These are phyloP conservation scores for Kernera saxatilis DNA, from an alignment of 345 rosid genomes.

Conservation along the genomic window DNA sequence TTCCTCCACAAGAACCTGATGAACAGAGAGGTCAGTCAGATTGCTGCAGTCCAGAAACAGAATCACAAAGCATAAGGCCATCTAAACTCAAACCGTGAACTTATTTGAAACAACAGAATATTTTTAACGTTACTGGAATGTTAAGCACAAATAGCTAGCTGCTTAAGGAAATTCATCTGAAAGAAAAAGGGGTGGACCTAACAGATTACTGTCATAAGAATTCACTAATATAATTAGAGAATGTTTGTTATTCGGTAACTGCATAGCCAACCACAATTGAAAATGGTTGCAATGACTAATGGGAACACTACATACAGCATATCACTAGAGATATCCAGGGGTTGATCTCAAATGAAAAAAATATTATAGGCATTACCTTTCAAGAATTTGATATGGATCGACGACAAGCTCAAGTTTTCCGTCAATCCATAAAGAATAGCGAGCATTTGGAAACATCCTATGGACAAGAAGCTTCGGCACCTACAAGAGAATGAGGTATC, in stretches of 20 bases:
- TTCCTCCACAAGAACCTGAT: constrained; percentile 96
- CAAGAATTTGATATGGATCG: constrained; percentile 96
- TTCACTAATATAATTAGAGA: not conserved
- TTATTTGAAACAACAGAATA: not conserved
- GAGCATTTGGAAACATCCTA: constrained; percentile 90
- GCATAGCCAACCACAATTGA: not conserved
- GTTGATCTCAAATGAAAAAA: not conserved
- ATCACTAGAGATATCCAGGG: not conserved
- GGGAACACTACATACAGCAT: not conserved
- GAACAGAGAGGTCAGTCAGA: constrained; percentile 11
- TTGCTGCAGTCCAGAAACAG: not conserved
- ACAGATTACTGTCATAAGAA: not conserved
- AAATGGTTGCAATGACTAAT: not conserved
- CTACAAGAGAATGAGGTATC: constrained; percentile 5
- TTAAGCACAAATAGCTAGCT: not conserved
- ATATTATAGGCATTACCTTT: constrained; percentile 51
- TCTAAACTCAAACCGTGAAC: not conserved
- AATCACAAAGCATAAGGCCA: constrained; percentile 2
- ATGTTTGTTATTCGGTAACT: not conserved
- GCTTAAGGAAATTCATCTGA: not conserved
- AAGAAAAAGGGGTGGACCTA: not conserved
- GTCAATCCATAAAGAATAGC: constrained; percentile 92
- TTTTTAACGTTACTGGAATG: not conserved
- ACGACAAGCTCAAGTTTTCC: constrained; percentile 95
- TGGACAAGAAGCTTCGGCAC: constrained; percentile 47